Base-by-base conservation (phyloP, 805 yeast genomes). In the Metschnikowia lachancei region DNA sequence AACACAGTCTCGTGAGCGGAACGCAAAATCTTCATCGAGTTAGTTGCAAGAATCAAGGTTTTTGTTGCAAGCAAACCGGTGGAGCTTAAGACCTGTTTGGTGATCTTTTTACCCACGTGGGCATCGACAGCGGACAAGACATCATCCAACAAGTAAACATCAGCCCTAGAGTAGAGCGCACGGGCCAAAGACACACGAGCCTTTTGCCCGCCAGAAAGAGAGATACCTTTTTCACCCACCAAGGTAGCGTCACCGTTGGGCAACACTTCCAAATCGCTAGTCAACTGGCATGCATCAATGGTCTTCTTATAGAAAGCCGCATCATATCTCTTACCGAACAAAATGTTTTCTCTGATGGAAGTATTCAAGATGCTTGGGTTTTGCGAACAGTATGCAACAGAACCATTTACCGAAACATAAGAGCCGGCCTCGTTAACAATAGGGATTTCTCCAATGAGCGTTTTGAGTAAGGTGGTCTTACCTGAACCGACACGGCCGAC, bases 401-500 rank as follows among this genome's bases (percentile, higher is more conserved):
- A 58, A 4, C 83, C 82, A 30, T 53, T 51, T 12, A 64, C 58
- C 8, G 41, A 20, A 12, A 62, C 51, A 1, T 53, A 45, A 4
- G 48, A 34, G 3, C 46, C 40, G 0, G 26, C 34, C 18, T 47
- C 46, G 12, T 55, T 44, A 6, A 43, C 36, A 12, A 51, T 31
- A 8, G 57, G 55, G 17, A 82, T 59, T 41, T 77, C 78, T 6
- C 88, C 88, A 24, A 81, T 55, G 11, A 82, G 57, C 12, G 82
- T 71, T 50, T 76, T 73, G 40, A 82, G 63, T 22, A 80, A 66
- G 0, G 87, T 77, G 2, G 85, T 75, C 55, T 83, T 83, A 41
- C 89, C 89, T 12, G 84, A 63, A 3, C 88, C 88, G 28, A 83
- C 88, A 54, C 78, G 67, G 10, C 88, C 88, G 20, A 83, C 82